Percentiles rank a stretch among this genome's conserved stretches.
phyloP scores from a whole-genome alignment of 495 filamentous ascomycete genomes.

The Penicillium verhagenii region DNA sequence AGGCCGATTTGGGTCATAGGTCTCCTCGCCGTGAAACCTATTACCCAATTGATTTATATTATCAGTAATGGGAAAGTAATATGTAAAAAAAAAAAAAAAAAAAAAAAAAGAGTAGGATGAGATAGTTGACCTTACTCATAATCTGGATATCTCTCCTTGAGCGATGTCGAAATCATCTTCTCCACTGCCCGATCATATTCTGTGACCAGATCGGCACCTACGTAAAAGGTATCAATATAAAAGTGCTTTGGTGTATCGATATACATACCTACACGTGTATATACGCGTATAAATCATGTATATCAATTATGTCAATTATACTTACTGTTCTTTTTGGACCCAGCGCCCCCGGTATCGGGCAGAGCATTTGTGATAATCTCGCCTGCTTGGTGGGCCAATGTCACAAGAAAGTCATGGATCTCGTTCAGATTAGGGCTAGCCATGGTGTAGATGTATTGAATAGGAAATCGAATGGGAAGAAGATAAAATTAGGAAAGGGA shows the following conservation, averaged over 20 bases:
- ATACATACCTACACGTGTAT: no score
- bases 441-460: slow-evolving; percentile 10
- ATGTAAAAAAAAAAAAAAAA: no score
- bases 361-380: slow-evolving; percentile 76
- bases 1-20: slow-evolving; percentile 63
- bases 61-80: neutral
- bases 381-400: slow-evolving; percentile 74
- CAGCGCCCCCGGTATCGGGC: slow-evolving; percentile 59
- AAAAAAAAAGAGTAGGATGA: no score
- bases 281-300: no score
- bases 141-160: slow-evolving; percentile 62
- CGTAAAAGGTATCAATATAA: no score
- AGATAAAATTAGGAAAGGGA: neutral
- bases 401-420: slow-evolving; percentile 76
- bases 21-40: slow-evolving; percentile 81
- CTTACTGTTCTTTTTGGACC: slow-evolving; percentile 83
- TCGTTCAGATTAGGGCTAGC: slow-evolving; percentile 60
- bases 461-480: neutral
- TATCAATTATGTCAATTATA: slow-evolving; percentile 49
- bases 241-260: no score
- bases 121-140: slow-evolving; percentile 46
- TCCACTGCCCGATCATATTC: slow-evolving; percentile 85
- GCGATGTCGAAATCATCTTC: slow-evolving; percentile 63
- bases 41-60: no score
- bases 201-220: slow-evolving; percentile 82